Evolutionary conservation across 768 basidiomycete genomes (phyloP).

Genomic region (Artomyces pyxidatus): DNA sequence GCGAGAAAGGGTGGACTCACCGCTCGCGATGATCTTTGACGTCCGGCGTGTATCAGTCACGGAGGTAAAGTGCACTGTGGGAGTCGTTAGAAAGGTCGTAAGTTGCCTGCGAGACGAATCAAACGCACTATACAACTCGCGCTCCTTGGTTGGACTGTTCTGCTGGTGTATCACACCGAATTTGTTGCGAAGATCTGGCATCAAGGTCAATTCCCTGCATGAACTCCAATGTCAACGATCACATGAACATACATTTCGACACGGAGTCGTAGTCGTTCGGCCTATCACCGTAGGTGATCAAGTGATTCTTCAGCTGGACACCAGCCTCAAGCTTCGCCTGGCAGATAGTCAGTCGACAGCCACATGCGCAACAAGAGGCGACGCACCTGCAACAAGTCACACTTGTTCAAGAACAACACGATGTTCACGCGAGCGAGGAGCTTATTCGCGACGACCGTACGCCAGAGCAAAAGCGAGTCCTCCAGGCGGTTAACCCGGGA

Average conservation of each 20-base stretch:
- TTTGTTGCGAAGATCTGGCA: constrained; percentile 62
- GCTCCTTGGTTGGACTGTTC: constrained; percentile 58
- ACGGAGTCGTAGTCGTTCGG: constrained; percentile 76
- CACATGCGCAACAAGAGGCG: not conserved
- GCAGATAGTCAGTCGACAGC: not conserved
- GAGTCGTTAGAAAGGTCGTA: constrained; percentile 1
- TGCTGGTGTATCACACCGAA: constrained; percentile 64
- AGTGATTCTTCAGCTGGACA: constrained; percentile 59
- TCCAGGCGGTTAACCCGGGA: constrained; percentile 66
- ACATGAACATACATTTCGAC: constrained; percentile 57
- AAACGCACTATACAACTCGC: constrained; percentile 63
- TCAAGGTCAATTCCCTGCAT: no score
- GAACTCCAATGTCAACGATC: no score
- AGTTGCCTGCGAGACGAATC: not conserved
- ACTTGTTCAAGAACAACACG: constrained; percentile 77
- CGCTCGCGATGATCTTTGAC: constrained; percentile 62
- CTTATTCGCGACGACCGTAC: constrained; percentile 61
- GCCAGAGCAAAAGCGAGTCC: constrained; percentile 74
- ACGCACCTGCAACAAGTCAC: constrained; percentile 62
- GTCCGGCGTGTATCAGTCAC: constrained; percentile 78
- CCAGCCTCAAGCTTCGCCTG: constrained; percentile 73
- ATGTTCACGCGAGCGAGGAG: constrained; percentile 69
- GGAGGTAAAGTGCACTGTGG: constrained; percentile 65
- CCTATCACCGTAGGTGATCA: constrained; percentile 64
- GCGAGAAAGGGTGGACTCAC: constrained; percentile 31